Percentiles rank a stretch among this genome's conserved stretches.
These are phyloP conservation scores for Saprolegnia parasitica DNA, from an alignment of 352 stramenopile genomes.

Conservation along the genomic window DNA sequence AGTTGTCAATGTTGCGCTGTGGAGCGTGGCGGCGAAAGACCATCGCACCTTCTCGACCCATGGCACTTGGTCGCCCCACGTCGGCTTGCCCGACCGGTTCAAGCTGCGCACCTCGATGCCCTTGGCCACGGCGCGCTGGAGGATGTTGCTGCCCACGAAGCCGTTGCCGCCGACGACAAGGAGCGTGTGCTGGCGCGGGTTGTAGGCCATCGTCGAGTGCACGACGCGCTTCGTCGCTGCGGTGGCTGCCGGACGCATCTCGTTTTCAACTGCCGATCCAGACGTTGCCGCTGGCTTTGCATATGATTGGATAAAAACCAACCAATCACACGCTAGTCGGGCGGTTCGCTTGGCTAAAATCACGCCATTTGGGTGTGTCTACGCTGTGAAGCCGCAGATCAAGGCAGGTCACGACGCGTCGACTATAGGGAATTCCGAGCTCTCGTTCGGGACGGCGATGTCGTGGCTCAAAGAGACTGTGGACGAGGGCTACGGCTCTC, in stretches of 20 bases:
- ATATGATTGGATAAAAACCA: neutral
- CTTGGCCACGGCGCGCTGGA: slow-evolving; percentile 83
- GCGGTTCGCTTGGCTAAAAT: too few species aligned
- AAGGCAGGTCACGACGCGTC: too few species aligned
- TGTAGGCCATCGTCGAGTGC: slow-evolving; percentile 25
- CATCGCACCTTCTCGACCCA: slow-evolving; percentile 55
- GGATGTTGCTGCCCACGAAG: slow-evolving; percentile 88
- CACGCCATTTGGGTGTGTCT: too few species aligned
- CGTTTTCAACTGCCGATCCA: neutral
- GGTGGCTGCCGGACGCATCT: neutral
- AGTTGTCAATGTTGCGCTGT: too few species aligned
- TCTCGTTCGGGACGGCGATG: too few species aligned
- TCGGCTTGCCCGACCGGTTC: slow-evolving; percentile 74
- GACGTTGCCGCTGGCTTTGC: neutral
- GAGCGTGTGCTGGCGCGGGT: slow-evolving; percentile 63
- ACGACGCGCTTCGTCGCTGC: neutral
- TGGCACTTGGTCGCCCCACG: slow-evolving; percentile 59
- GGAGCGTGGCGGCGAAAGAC: slow-evolving; percentile 21
- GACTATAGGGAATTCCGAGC: too few species aligned
- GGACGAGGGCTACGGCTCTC: too few species aligned
- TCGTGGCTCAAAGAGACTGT: too few species aligned
- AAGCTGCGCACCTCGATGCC: slow-evolving; percentile 83
- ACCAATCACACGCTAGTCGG: neutral
- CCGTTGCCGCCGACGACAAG: slow-evolving; percentile 85
- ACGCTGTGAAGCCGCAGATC: too few species aligned